Conservation (phyloP, 768 basidiomycete species). For the Rhodotorula sphaerocarpa region DNA sequence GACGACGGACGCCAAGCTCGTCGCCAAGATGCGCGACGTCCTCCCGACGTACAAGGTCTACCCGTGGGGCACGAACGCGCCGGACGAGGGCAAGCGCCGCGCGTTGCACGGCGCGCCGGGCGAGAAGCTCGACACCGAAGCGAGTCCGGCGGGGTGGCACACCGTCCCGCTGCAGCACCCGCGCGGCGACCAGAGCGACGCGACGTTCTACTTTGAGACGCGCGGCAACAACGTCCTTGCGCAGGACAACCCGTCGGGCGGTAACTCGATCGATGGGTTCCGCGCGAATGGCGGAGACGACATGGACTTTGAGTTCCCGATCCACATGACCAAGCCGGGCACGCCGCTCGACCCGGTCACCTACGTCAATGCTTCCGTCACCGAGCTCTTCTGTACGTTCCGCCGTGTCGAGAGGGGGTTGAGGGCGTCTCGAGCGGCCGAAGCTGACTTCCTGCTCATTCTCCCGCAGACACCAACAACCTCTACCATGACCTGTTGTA, state of each 20-base stretch:
- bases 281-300: conserved; percentile 60
- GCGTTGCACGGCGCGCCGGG: conserved; percentile 25
- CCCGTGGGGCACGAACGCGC: conserved; percentile 41
- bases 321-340: conserved; percentile 52
- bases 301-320: conserved; percentile 62
- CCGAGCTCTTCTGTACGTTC: conserved; percentile 44
- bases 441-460: not conserved
- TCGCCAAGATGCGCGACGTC: conserved; percentile 1
- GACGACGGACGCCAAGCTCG: conserved; percentile 28
- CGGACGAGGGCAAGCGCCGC: not conserved
- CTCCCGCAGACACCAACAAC: conserved; percentile 46
- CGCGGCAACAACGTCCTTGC: conserved; percentile 67
- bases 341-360: conserved; percentile 52
- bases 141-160: conserved; percentile 78
- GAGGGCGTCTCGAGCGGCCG: too few relatives aligned
- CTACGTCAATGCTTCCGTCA: conserved; percentile 76
- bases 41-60: conserved; percentile 42
- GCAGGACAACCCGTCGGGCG: conserved; percentile 85
- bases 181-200: not conserved
- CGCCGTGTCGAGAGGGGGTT: too few relatives aligned
- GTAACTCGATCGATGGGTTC: conserved; percentile 61
- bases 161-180: conserved; percentile 39
- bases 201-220: conserved; percentile 51
- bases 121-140: conserved; percentile 50
- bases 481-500: conserved; percentile 46